These are phyloP conservation scores for Mycosarcoma maydis DNA, from an alignment of 1,284 basidiomycete species.

Conservation along the genomic window DNA sequence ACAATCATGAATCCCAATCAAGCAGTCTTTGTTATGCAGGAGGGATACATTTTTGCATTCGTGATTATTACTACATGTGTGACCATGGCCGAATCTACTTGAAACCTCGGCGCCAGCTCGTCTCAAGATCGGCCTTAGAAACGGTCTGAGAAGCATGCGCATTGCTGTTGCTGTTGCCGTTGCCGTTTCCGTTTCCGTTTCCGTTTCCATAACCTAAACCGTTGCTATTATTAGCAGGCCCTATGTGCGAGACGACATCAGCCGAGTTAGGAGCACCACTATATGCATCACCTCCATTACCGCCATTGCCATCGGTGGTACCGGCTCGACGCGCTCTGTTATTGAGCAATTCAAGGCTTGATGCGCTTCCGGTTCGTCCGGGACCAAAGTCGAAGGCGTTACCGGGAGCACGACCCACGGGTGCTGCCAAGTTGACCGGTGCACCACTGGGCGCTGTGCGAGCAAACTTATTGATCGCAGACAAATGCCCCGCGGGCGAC, in stretches of 20 bases:
- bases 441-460: slow-evolving; percentile 7
- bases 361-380: slow-evolving; percentile 26
- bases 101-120: slow-evolving; percentile 39
- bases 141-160: background rate
- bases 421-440: slow-evolving; percentile 21
- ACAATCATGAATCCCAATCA: too few species aligned
- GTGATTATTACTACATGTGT: too few species aligned
- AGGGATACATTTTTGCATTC: too few species aligned
- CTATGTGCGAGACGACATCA: slow-evolving; percentile 6
- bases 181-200: slow-evolving; percentile 8
- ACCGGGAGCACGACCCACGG: slow-evolving; percentile 34
- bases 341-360: slow-evolving; percentile 23
- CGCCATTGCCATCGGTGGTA: slow-evolving; percentile 6
- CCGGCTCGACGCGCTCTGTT: slow-evolving; percentile 8
- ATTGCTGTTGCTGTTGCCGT: background rate
- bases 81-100: too few species aligned
- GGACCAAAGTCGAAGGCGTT: slow-evolving; percentile 44
- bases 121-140: slow-evolving; percentile 39
- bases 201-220: slow-evolving; percentile 7
- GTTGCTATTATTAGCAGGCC: background rate
- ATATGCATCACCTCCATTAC: background rate
- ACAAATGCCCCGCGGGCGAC: slow-evolving; percentile 12
- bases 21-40: too few species aligned
- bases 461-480: slow-evolving; percentile 13
- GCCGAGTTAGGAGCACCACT: too few species aligned